These are phyloP conservation scores for Adiantum capillusveneris DNA, from an alignment of 75 land plant species.

Conservation along the genomic window DNA sequence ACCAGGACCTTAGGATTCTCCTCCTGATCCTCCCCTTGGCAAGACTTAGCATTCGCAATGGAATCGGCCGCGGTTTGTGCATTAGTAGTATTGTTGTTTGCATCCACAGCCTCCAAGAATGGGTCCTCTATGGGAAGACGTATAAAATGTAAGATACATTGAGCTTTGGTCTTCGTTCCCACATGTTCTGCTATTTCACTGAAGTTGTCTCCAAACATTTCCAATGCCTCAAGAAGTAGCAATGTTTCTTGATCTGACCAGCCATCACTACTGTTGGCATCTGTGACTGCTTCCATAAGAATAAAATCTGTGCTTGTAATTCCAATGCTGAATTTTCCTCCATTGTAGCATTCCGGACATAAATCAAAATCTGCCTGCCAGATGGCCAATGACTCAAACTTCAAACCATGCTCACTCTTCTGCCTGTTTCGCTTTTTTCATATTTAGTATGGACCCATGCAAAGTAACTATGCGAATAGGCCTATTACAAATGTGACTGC, in stretches of 20 bases:
- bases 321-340: conserved; percentile 74
- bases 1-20: background rate
- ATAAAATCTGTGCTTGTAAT: conserved; percentile 91
- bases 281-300: conserved; percentile 80
- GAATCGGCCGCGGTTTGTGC: too few relatives aligned
- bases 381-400: background rate
- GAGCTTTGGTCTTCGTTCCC: conserved; percentile 85
- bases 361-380: conserved; percentile 97
- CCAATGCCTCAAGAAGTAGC: conserved; percentile 86
- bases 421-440: too few relatives aligned
- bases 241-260: conserved; percentile 99
- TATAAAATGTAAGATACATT: conserved; percentile 90
- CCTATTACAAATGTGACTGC: too few relatives aligned
- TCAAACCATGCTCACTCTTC: too few relatives aligned
- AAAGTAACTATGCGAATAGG: too few relatives aligned
- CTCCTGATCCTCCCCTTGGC: background rate
- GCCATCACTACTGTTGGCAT: conserved; percentile 62
- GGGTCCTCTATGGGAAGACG: conserved; percentile 87
- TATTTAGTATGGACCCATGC: too few relatives aligned
- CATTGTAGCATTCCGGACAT: conserved; percentile 81
- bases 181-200: conserved; percentile 99
- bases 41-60: too few relatives aligned
- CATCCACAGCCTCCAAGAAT: conserved; percentile 37
- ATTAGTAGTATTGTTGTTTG: background rate
- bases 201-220: conserved; percentile 90